Percentiles rank a stretch among this genome's conserved stretches.
phyloP scores from a whole-genome alignment of 805 yeast genomes.

The Candida peoriensis region DNA sequence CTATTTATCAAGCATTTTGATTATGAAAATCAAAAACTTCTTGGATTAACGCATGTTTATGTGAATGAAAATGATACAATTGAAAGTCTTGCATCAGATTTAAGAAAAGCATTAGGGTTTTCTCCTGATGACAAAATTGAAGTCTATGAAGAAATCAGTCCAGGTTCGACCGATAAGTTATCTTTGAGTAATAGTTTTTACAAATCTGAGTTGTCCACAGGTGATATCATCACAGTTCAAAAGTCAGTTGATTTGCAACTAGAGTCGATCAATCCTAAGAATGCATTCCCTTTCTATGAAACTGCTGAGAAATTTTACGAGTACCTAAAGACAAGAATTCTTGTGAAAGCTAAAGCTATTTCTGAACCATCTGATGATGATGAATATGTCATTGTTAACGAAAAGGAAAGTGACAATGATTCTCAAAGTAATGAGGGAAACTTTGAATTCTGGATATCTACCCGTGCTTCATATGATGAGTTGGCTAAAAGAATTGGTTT shows the following conservation, averaged over 20 bases:
- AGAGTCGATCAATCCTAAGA: conserved; percentile 9
- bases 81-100: conserved; percentile 32
- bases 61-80: conserved; percentile 46
- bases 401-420: conserved; percentile 2
- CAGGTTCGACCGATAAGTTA: conserved; percentile 40
- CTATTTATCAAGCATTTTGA: conserved; percentile 67
- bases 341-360: conserved; percentile 46
- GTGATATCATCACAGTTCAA: conserved; percentile 53
- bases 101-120: conserved; percentile 39
- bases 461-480: conserved; percentile 50
- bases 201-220: conserved; percentile 55
- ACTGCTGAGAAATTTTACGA: conserved; percentile 43
- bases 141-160: conserved; percentile 59
- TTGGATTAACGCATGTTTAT: conserved; percentile 59
- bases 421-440: conserved; percentile 23
- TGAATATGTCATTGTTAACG: conserved; percentile 40
- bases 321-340: conserved; percentile 56
- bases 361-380: conserved; percentile 38
- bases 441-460: conserved; percentile 67
- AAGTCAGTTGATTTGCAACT: conserved; percentile 8
- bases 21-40: conserved; percentile 42
- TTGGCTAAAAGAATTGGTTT: conserved; percentile 59
- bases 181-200: conserved; percentile 39
- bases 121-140: conserved; percentile 29
- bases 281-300: conserved; percentile 28